Evolutionary conservation across 306 rosid genomes (phyloP), one percentile per base, ranked within the genome.

Genomic region (Citrullus mucosospermus): DNA sequence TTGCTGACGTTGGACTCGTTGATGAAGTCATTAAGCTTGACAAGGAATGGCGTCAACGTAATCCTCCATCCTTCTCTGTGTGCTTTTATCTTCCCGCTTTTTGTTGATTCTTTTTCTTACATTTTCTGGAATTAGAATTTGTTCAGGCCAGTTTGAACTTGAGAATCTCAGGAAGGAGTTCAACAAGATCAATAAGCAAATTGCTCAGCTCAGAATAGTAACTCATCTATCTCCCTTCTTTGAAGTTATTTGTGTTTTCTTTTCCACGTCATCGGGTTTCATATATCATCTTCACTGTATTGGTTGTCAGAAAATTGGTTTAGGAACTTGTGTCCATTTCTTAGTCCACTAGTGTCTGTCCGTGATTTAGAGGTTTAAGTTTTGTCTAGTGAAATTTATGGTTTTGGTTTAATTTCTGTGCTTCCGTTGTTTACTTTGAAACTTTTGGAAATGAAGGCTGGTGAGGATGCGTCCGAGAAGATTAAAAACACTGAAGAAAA

Each of bases 11-110:
- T 28, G 97, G 91, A 15, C 48, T 79, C 30, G 97, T 95, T 79
- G 96, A 95, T 58, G 96, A 91, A 70, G 85, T 95, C 79, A 91
- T 95, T 88, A 62, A 53, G 84, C 91, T 95, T 82, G 98, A 95
- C 88, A 88, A 90, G 85, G 89, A 90, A 83, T 91, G 97, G 97
- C 97, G 98, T 57, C 87, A 87, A 41, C 98, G 97, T 94, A 88
- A 75, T 43, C 54, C 53, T 13, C 13, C 51, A 43, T 81, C 12
- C 18, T 63, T 12, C 63, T 61, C 50, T 56, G 74, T 59, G 28
- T 14, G 2, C 56, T 50, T 20, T 73, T 43, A n/a, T 57, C 65
- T 16, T 56, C 6, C 39, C 17, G 2, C 12, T 20, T 39, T 67
- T 41, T 16, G 6, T 70, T 22, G 13, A 1, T 43, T 70, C 8